phyloP scores from a whole-genome alignment of 805 yeast species.

The Lachancea meyersii region DNA sequence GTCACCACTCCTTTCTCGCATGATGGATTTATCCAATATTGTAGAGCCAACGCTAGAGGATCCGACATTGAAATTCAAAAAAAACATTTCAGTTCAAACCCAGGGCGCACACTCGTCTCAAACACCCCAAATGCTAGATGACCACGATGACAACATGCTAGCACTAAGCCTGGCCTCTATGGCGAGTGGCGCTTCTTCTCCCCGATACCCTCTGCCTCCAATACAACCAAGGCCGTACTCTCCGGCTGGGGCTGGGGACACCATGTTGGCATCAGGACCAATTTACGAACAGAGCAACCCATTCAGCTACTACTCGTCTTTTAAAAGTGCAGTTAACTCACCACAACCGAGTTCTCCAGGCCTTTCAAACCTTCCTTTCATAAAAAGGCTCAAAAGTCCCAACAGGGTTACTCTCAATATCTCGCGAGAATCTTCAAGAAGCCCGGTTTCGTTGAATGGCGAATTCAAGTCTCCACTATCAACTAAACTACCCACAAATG shows the following conservation, averaged over 20 bases:
- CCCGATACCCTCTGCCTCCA: conserved; percentile 26
- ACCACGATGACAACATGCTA: conserved; percentile 32
- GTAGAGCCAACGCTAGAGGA: conserved; percentile 35
- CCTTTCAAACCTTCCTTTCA: conserved; percentile 24
- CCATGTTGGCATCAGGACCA: conserved; percentile 22
- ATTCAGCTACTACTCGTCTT: conserved; percentile 16
- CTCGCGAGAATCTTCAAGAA: conserved; percentile 30
- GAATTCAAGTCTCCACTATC: conserved; percentile 24
- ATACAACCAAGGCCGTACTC: conserved; percentile 17
- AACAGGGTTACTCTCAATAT: conserved; percentile 31
- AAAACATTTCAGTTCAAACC: conserved; percentile 12
- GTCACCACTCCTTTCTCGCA: conserved; percentile 31
- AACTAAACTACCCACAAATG: conserved; percentile 18
- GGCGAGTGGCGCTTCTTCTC: conserved; percentile 34
- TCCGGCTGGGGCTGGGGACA: conserved; percentile 10
- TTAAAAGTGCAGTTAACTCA: conserved; percentile 9
- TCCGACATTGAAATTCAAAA: conserved; percentile 28
- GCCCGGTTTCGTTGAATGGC: conserved; percentile 23
- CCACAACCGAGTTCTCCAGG: conserved; percentile 13
- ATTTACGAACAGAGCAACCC: conserved; percentile 19
- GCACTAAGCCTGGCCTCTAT: conserved; percentile 33
- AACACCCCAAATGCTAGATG: conserved; percentile 17
- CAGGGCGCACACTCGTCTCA: conserved; percentile 3
- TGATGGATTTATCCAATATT: conserved; percentile 34
- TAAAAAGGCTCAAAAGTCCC: conserved; percentile 28